These are phyloP conservation scores for Dactylorhiza incarnata DNA, from an alignment of 106 monocot genomes.

Conservation along the genomic window DNA sequence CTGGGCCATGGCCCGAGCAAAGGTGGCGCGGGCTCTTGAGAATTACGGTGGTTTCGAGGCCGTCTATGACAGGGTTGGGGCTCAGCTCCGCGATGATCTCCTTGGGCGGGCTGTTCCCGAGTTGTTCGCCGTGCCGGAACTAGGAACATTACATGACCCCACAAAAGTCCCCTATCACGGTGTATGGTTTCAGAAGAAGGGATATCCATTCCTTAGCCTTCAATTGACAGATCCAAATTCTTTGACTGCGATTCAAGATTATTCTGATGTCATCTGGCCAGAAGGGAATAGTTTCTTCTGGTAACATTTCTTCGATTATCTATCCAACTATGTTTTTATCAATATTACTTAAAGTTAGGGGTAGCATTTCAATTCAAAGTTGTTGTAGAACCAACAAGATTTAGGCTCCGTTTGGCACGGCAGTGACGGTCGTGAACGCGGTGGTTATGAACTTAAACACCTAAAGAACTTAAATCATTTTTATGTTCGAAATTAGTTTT, in stretches of 20 bases:
- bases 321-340: too few species aligned
- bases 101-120: constrained; percentile 4
- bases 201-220: background rate
- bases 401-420: too few species aligned
- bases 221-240: background rate
- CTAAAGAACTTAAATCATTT: too few species aligned
- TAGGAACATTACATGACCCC: background rate
- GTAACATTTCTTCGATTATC: background rate
- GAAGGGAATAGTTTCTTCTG: background rate
- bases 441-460: too few species aligned
- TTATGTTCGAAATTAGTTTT: too few species aligned
- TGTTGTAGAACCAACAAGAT: too few species aligned
- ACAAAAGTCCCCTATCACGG: background rate
- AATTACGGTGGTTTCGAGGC: constrained; percentile 9
- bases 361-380: too few species aligned
- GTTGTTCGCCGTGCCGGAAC: background rate
- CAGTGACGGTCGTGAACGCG: too few species aligned
- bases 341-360: too few species aligned
- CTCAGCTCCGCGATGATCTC: background rate
- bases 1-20: background rate
- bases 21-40: background rate
- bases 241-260: too few species aligned
- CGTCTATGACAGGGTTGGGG: background rate
- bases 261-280: too few species aligned
- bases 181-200: background rate